These are phyloP conservation scores for Globisporangium spiculum DNA, from an alignment of 352 stramenopile genomes.

Conservation along the genomic window DNA sequence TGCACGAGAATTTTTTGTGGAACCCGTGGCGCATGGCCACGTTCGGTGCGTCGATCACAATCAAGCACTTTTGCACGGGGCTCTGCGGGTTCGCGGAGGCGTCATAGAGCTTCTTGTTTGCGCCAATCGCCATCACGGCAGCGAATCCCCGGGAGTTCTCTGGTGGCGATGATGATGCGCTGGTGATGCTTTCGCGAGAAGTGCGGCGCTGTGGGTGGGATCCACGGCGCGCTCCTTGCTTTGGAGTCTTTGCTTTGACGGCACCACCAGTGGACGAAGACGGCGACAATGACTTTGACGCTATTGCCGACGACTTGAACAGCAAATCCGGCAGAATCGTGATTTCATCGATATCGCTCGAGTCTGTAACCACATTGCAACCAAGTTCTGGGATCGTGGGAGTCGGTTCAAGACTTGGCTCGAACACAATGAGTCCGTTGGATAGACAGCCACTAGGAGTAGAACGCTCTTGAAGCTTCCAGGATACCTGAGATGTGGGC, in stretches of 20 bases:
- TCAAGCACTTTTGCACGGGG: conserved; percentile 35
- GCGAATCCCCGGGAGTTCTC: conserved; percentile 28
- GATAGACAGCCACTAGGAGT: not conserved
- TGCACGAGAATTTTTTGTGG: conserved; percentile 72
- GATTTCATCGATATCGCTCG: conserved; percentile 8
- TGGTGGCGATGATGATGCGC: not conserved
- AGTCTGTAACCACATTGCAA: not conserved
- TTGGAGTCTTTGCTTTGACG: not conserved
- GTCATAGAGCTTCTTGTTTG: conserved; percentile 24
- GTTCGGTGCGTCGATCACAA: conserved; percentile 73
- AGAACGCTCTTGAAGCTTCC: conserved; percentile 22
- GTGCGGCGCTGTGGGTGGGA: not conserved
- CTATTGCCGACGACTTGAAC: not conserved
- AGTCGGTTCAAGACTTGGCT: not conserved
- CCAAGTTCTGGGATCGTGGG: not conserved
- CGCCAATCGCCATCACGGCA: conserved; percentile 42
- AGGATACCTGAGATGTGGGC: conserved; percentile 24
- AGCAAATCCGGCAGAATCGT: not conserved
- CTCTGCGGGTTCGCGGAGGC: conserved; percentile 20
- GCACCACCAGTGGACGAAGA: not conserved
- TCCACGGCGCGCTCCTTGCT: not conserved
- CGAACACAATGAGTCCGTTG: conserved; percentile 1
- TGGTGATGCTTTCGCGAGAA: not conserved
- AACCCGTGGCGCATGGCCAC: conserved; percentile 81
- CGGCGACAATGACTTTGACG: not conserved